Evolutionary conservation across 192 early-diverging fungal genomes (phyloP).

Genomic region (Coemansia sp.): DNA sequence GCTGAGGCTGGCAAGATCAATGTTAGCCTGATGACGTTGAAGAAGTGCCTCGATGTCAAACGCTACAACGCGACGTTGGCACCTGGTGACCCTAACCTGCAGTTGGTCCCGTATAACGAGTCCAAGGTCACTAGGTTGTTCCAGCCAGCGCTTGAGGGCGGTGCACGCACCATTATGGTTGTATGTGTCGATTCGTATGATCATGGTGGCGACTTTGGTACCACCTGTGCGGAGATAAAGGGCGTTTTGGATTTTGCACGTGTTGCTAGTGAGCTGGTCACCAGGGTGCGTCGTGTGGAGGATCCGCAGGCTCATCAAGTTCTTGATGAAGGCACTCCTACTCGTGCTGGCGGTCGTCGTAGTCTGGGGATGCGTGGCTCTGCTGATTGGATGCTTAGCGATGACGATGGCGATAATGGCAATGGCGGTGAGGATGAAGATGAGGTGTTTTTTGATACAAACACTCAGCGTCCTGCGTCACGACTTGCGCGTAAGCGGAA

Average conservation of each 20-base stretch:
- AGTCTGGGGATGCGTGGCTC: neutral
- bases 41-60: constrained; percentile 69
- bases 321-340: neutral
- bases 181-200: constrained; percentile 65
- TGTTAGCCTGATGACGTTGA: constrained; percentile 67
- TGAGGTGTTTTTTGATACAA: constrained; percentile 43
- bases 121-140: constrained; percentile 70
- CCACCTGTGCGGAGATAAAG: constrained; percentile 42
- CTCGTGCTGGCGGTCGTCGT: neutral
- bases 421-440: constrained; percentile 30
- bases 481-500: constrained; percentile 15
- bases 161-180: constrained; percentile 62
- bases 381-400: constrained; percentile 3
- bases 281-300: constrained; percentile 49
- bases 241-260: constrained; percentile 65
- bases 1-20: constrained; percentile 70
- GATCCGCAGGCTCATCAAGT: constrained; percentile 11
- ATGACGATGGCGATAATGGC: constrained; percentile 1
- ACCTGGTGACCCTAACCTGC: constrained; percentile 2
- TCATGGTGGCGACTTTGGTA: constrained; percentile 51
- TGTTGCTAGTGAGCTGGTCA: constrained; percentile 59
- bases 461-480: neutral
- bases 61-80: constrained; percentile 51
- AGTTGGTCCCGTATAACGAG: constrained; percentile 65
- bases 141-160: constrained; percentile 62